Conservation (phyloP, 306 rosid genomes). For the Citrullus amarus region DNA sequence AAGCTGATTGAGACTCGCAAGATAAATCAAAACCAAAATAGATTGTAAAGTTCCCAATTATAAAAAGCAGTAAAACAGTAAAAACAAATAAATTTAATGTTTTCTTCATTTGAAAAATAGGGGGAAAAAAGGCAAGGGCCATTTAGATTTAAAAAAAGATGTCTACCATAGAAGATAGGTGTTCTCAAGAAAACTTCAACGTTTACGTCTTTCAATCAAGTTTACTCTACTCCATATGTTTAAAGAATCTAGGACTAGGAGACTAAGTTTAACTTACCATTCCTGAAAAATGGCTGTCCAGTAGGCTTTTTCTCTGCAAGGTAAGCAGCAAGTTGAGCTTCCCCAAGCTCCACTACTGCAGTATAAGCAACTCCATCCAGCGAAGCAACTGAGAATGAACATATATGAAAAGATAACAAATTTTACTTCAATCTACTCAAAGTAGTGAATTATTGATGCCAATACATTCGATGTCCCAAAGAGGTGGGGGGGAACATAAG, state of each 20-base stretch:
- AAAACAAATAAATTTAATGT: no score
- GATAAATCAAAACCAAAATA: not conserved
- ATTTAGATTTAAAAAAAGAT: not conserved
- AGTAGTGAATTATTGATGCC: not conserved
- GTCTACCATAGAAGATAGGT: not conserved
- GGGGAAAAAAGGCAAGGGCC: not conserved
- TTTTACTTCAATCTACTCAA: not conserved
- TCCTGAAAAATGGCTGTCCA: conserved; percentile 63
- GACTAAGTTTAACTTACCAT: conserved; percentile 37
- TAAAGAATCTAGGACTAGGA: not conserved
- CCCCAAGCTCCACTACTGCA: conserved; percentile 70
- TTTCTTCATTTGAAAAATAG: no score
- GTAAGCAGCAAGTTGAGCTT: conserved; percentile 46
- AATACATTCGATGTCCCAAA: not conserved
- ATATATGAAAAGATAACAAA: conserved; percentile 7
- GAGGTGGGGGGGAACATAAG: not conserved
- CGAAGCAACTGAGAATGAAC: conserved; percentile 37
- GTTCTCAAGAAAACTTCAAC: not conserved
- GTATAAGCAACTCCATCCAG: conserved; percentile 53
- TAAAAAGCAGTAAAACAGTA: not conserved
- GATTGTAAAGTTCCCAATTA: not conserved
- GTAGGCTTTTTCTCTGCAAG: conserved; percentile 72
- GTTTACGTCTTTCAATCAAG: not conserved
- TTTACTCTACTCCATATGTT: not conserved
- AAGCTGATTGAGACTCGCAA: not conserved